Evolutionary conservation across 164 flowering plant species (phyloP), one percentile per base, ranked within the genome.

Genomic region (Macadamia tetraphylla): DNA sequence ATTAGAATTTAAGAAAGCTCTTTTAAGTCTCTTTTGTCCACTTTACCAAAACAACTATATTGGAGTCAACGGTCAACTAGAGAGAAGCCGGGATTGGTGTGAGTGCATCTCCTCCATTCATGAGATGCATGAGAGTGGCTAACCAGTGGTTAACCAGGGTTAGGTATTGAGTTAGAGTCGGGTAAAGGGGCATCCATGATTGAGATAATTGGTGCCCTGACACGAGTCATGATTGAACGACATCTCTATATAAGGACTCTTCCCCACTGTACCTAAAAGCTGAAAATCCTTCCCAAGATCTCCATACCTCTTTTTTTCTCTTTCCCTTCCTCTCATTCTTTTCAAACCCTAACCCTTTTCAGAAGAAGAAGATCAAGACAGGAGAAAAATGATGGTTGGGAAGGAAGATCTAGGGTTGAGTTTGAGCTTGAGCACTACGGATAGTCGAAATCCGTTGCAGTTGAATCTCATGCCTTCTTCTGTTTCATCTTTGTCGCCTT

Each of bases 161-260:
- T 43, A 66, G 15, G 67, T 61, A 35, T 35, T 35, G 56, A 58
- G 51, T 13, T 49, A 49, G 15, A 49, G 13, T 10, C 2, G 53
- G 53, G 53, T 4, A 1, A 49, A 14, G 6, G 11, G 11, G 15
- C 9, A 10, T 68, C 75, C 76, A 83, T 82, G 81, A 83, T 82
- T 83, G 83, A 70, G 78, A 81, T 80, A 77, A 85, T 83, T 79
- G 81, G 79, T 67, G 14, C 64, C 75, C 84, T 81, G 82, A 82
- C 84, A 80, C 74, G 64, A 58, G 72, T 78, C 84, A 83, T 84
- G 77, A 84, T 84, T 81, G 80, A 77, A 67, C 1, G 18, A 14
- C 15, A 3, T 14, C 6, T 74, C 83, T 85, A 78, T 80, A 74
- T 76, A 79, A 81, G 31, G 70, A 64, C 58, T 32, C 63, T 29